Base-by-base conservation (phyloP, 2,329 filamentous ascomycete genomes). In the Didymella sp. region DNA sequence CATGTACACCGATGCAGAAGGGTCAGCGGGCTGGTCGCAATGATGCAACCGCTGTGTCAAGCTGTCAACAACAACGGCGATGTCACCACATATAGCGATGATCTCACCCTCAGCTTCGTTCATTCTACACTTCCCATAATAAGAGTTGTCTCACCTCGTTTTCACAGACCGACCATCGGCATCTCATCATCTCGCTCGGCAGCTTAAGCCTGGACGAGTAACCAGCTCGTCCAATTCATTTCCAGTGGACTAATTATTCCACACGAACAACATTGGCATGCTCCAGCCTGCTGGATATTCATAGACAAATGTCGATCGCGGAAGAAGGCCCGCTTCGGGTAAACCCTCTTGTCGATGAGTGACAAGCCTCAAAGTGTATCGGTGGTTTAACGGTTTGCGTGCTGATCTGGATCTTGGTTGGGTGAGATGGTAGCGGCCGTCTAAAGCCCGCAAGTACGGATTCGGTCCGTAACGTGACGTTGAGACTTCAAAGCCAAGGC, bases 381-480 rank as follows among this genome's bases (percentile, higher is more conserved):
- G 58, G 58, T n/a, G 33, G 42, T 61, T 58, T 54, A 52, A 54
- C 53, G 53, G 56, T 50, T 53, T 58, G 17, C 17, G 44, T 53
- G 25, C 31, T 37, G 45, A 47, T 13, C 31, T 41, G 45, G 11
- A 48, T 51, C 42, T 44, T 54, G 50, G 54, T 49, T 51, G 50
- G 22, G 46, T 25, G 42, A 41, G 42, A 41, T 41, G 17, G 46
- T 54, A 54, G 56, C 38, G 38, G 38, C 45, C 41, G 50, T 49
- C 50, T n/a, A 28, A 25, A 44, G 19, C 40, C 31, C 49, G 24
- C 45, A 50, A 37, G 31, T 44, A 46, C 33, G 46, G 27, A 35
- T 40, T 54, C 24, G 31, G 48, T 17, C 33, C 43, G 40, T 41
- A 49, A 47, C 24, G 51, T 52, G 40, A 52, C 44, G 47, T 48